Conservation (phyloP, 441 rosid genomes). For the Erysimum cheiri region DNA sequence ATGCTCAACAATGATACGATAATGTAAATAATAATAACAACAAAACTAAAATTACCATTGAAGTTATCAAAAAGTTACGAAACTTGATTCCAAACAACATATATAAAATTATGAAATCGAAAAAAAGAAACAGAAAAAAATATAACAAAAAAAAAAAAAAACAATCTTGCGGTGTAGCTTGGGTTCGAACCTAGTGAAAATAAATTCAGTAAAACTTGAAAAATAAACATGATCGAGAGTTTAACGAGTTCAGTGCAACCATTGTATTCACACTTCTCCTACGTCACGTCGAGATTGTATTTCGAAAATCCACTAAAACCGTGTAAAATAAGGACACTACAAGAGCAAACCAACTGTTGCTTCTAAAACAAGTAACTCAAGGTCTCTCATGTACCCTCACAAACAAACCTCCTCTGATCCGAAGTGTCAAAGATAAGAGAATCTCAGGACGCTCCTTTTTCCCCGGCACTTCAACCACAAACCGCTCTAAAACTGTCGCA, state of each 20-base stretch:
- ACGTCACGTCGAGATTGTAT: background rate
- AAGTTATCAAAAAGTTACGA: too few relatives aligned
- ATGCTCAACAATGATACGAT: too few relatives aligned
- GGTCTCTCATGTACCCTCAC: conserved; percentile 53
- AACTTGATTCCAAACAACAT: too few relatives aligned
- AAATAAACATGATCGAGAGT: background rate
- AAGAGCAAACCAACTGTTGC: background rate
- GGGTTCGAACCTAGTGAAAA: too few relatives aligned
- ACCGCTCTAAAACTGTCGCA: conserved; percentile 57
- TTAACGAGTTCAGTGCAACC: background rate
- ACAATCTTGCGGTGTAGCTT: too few relatives aligned
- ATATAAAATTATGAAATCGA: too few relatives aligned
- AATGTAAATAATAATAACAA: too few relatives aligned
- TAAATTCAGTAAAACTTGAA: background rate
- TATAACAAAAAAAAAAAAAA: too few relatives aligned
- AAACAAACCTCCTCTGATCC: conserved; percentile 64
- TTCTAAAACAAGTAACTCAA: conserved; percentile 24
- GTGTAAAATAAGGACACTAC: background rate
- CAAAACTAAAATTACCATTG: too few relatives aligned
- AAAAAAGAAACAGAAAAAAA: too few relatives aligned
- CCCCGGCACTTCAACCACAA: conserved; percentile 51
- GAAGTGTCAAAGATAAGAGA: conserved; percentile 50
- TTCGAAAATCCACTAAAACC: background rate
- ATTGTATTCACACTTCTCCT: background rate
- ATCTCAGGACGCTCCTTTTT: conserved; percentile 59